phyloP scores from a whole-genome alignment of 139 green algal genomes.

The Zygnema cylindricum region DNA sequence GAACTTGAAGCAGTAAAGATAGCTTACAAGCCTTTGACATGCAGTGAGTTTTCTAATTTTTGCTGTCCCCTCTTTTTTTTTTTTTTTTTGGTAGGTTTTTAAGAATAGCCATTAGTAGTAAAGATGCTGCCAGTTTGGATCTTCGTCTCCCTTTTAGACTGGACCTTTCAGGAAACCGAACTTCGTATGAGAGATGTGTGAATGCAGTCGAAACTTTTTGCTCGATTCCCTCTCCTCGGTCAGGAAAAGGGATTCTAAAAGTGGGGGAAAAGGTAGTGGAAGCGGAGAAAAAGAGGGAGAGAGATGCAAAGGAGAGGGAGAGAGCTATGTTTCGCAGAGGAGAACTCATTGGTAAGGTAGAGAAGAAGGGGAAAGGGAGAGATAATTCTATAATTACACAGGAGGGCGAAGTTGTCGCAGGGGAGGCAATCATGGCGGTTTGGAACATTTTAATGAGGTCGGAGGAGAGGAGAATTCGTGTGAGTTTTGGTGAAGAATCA shows the following conservation, averaged over 20 bases:
- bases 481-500: background rate
- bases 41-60: background rate
- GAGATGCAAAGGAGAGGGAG: background rate
- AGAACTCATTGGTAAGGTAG: background rate
- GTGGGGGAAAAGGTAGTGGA: background rate
- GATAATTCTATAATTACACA: background rate
- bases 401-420: background rate
- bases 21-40: no score
- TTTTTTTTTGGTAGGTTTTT: slow-evolving; percentile 18
- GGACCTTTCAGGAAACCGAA: slow-evolving; percentile 25
- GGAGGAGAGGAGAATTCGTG: background rate
- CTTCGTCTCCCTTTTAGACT: slow-evolving; percentile 14
- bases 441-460: background rate
- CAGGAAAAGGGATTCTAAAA: background rate
- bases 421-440: background rate
- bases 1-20: no score
- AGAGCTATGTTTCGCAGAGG: background rate
- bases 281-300: background rate
- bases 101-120: background rate
- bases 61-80: background rate
- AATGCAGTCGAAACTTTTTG: slow-evolving; percentile 13
- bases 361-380: background rate
- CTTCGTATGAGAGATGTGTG: slow-evolving; percentile 10
- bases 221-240: background rate
- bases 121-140: slow-evolving; percentile 7